Evolutionary conservation across 108 stramenopile species (phyloP).

Genomic region (Licmophora abbreviata): DNA sequence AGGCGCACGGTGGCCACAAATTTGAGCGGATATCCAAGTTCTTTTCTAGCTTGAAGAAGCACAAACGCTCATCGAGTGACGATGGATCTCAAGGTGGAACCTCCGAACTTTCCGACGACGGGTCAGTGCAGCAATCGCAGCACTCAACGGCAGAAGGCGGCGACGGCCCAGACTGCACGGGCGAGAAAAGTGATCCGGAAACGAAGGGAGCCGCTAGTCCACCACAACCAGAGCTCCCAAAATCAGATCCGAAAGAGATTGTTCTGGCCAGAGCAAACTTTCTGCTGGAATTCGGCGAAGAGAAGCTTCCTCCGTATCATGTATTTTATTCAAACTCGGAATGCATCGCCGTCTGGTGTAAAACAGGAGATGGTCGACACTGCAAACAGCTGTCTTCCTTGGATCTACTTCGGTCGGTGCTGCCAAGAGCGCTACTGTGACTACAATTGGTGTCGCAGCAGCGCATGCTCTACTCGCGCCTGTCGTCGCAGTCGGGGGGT

Average conservation of each 20-base stretch:
- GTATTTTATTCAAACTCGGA: constrained; percentile 26
- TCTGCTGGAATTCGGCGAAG: constrained; percentile 20
- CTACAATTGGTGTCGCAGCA: constrained; percentile 20
- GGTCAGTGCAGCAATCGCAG: too few species aligned
- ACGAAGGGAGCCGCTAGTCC: background rate
- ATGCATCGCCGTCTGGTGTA: constrained; percentile 60
- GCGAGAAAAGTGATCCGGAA: background rate
- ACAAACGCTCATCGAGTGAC: too few species aligned
- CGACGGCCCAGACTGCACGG: too few species aligned
- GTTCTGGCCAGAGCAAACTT: constrained; percentile 35
- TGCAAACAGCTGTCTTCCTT: constrained; percentile 43
- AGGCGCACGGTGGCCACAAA: constrained; percentile 11
- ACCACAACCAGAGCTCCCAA: constrained; percentile 1
- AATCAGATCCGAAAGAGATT: constrained; percentile 19
- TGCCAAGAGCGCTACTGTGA: constrained; percentile 24
- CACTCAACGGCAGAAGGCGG: too few species aligned
- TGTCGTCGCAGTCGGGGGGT: constrained; percentile 28
- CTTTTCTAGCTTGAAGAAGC: too few species aligned
- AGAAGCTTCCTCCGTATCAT: constrained; percentile 23
- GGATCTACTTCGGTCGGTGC: constrained; percentile 41
- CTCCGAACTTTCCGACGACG: too few species aligned
- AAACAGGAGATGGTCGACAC: constrained; percentile 55
- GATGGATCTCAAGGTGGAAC: too few species aligned
- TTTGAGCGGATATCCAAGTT: constrained; percentile 1
- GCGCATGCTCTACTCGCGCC: constrained; percentile 33